Conservation (phyloP, 352 stramenopile species). For the Pythium phragmiticola region DNA sequence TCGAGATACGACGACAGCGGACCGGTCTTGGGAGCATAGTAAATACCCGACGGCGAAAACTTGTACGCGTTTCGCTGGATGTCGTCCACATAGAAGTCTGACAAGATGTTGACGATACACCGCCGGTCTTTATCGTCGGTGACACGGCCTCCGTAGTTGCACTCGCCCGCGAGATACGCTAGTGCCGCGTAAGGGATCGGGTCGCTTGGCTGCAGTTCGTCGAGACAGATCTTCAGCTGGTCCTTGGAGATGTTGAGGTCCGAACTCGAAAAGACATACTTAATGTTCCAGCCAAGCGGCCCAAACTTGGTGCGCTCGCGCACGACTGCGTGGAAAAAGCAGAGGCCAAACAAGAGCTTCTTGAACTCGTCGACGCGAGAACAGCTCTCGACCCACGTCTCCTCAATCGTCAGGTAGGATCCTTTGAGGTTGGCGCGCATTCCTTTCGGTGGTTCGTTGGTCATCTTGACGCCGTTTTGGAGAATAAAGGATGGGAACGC, state of each 20-base stretch:
- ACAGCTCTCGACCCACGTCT: conserved; percentile 71
- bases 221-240: conserved; percentile 82
- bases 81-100: conserved; percentile 78
- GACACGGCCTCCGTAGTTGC: conserved; percentile 94
- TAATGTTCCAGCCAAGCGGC: conserved; percentile 86
- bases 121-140: conserved; percentile 94
- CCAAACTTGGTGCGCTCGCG: conserved; percentile 86
- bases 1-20: conserved; percentile 57
- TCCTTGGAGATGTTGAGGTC: conserved; percentile 86
- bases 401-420: conserved; percentile 86
- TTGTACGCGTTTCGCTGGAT: conserved; percentile 76
- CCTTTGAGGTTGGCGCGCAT: conserved; percentile 94
- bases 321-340: conserved; percentile 92
- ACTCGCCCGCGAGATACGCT: conserved; percentile 91
- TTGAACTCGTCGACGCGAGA: conserved; percentile 67
- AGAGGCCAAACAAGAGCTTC: conserved; percentile 85
- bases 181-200: conserved; percentile 90
- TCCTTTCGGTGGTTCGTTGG: conserved; percentile 93
- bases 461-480: conserved; percentile 95
- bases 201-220: conserved; percentile 60
- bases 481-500: conserved; percentile 94
- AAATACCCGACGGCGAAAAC: conserved; percentile 83
- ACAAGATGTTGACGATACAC: conserved; percentile 84
- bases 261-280: conserved; percentile 87
- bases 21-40: conserved; percentile 62